Percentiles rank a stretch among this genome's conserved stretches.
Evolutionary conservation across 805 yeast species (phyloP).

Genomic region (Saccharomycopsis fermentans): DNA sequence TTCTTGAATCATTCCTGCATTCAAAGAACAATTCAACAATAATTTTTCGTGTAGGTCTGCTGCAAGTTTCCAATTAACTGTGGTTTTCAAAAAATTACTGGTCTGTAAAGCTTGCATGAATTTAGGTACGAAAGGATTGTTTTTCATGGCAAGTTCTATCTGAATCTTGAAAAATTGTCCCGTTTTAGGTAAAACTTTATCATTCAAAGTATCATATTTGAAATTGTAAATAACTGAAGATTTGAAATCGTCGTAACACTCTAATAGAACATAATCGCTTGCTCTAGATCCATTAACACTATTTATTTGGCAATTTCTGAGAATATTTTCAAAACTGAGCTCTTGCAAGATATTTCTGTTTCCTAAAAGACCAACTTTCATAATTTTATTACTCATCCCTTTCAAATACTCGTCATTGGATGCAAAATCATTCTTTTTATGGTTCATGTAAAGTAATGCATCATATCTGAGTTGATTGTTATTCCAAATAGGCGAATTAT

Average conservation of each 20-base stretch:
- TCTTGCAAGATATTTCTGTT: slow-evolving; percentile 21
- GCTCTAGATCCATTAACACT: slow-evolving; percentile 36
- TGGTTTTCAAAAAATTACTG: slow-evolving; percentile 22
- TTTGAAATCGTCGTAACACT: slow-evolving; percentile 57
- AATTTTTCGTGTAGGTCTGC: slow-evolving; percentile 22
- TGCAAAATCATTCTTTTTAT: slow-evolving; percentile 42
- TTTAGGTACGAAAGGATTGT: slow-evolving; percentile 20
- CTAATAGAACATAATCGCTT: slow-evolving; percentile 44
- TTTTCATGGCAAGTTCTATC: slow-evolving; percentile 31
- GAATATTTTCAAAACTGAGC: slow-evolving; percentile 43
- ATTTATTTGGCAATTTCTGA: slow-evolving; percentile 33
- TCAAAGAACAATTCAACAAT: slow-evolving; percentile 39
- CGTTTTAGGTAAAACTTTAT: slow-evolving; percentile 31
- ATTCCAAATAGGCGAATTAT: slow-evolving; percentile 39
- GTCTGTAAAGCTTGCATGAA: slow-evolving; percentile 19
- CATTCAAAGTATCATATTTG: slow-evolving; percentile 33
- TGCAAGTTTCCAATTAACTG: slow-evolving; percentile 3
- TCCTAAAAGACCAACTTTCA: slow-evolving; percentile 21
- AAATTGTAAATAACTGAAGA: slow-evolving; percentile 37
- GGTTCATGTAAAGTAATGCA: slow-evolving; percentile 38
- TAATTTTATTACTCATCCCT: slow-evolving; percentile 33
- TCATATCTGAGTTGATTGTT: slow-evolving; percentile 44
- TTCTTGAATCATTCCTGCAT: slow-evolving; percentile 47
- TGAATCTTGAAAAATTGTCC: slow-evolving; percentile 33
- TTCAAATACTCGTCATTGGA: slow-evolving; percentile 42